These are phyloP conservation scores for Fusarium austroafricanum DNA, from an alignment of 2,329 filamentous ascomycete species.

Conservation along the genomic window DNA sequence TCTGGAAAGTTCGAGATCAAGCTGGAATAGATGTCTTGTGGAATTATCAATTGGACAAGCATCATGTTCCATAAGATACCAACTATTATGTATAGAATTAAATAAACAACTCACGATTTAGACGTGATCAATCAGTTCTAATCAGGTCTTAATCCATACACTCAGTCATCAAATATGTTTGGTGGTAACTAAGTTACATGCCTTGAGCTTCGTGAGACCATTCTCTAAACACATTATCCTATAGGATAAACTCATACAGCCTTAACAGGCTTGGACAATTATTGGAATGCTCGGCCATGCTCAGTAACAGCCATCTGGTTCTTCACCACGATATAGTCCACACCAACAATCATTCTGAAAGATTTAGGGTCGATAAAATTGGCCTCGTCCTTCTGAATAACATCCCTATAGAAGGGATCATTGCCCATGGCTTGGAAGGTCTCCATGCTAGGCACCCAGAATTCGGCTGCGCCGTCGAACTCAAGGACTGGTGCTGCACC, in stretches of 20 bases:
- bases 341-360: conserved; percentile 10
- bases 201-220: no score
- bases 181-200: no score
- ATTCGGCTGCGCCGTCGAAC: conserved; percentile 7
- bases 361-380: conserved; percentile 13
- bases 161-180: no score
- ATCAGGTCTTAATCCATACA: no score
- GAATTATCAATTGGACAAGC: no score
- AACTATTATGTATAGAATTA: no score
- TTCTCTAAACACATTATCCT: no score
- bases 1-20: conserved; percentile 44
- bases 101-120: no score
- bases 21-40: no score
- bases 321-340: conserved; percentile 16
- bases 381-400: not conserved
- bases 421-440: not conserved
- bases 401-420: not conserved
- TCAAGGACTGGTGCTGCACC: conserved; percentile 3
- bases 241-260: no score
- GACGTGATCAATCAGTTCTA: no score
- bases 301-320: conserved; percentile 12
- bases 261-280: not conserved
- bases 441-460: conserved; percentile 16
- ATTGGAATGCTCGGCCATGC: not conserved
- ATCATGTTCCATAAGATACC: no score